phyloP scores from a whole-genome alignment of 768 basidiomycete genomes.

The Heimioporus sp. region DNA sequence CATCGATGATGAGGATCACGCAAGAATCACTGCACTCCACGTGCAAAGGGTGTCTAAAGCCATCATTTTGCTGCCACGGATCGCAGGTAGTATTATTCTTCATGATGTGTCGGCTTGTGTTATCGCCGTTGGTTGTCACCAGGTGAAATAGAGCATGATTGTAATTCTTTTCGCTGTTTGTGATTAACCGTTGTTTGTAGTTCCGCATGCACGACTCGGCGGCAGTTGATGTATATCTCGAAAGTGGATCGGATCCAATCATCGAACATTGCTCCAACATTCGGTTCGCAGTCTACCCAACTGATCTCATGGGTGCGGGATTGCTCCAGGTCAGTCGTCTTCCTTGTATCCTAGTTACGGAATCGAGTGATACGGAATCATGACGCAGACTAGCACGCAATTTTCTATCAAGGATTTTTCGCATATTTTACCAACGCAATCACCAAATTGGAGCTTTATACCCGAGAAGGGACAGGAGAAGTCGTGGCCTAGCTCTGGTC shows the following conservation, averaged over 20 bases:
- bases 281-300: conserved; percentile 64
- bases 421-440: conserved; percentile 71
- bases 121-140: conserved; percentile 75
- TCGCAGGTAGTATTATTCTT: conserved; percentile 72
- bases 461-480: conserved; percentile 11
- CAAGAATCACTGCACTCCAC: conserved; percentile 18
- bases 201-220: conserved; percentile 85
- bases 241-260: conserved; percentile 68
- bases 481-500: conserved; percentile 21
- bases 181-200: conserved; percentile 36
- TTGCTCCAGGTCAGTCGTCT: conserved; percentile 15
- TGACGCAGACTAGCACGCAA: conserved; percentile 35
- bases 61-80: conserved; percentile 60
- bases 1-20: conserved; percentile 3
- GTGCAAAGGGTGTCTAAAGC: conserved; percentile 57
- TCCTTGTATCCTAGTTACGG: neutral
- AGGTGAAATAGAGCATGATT: conserved; percentile 44
- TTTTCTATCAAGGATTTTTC: conserved; percentile 80
- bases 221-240: conserved; percentile 62
- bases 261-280: conserved; percentile 73
- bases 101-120: conserved; percentile 61
- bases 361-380: neutral
- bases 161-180: neutral
- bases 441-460: conserved; percentile 65
- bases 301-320: conserved; percentile 1